Conservation (phyloP, 345 rosid species). For the Cardamine resedifolia region DNA sequence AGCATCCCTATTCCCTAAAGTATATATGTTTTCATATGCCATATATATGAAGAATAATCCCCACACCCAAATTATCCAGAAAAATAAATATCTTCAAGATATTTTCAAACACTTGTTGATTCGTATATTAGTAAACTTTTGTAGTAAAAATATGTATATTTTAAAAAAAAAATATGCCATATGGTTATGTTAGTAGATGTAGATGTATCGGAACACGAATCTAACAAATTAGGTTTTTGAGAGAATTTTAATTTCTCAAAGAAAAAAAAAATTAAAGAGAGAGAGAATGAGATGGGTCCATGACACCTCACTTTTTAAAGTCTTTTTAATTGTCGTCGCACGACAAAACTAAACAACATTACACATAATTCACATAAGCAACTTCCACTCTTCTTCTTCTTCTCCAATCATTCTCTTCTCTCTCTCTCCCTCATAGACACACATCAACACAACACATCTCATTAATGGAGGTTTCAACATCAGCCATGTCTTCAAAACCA, state of each 20-base stretch:
- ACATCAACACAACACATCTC: slow-evolving; percentile 14
- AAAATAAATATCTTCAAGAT: not conserved
- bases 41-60: not conserved
- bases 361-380: slow-evolving; percentile 40
- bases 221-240: slow-evolving; percentile 19
- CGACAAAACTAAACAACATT: slow-evolving; percentile 38
- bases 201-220: slow-evolving; percentile 25
- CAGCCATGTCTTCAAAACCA: slow-evolving; percentile 40
- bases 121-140: too few relatives aligned
- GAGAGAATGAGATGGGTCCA: slow-evolving; percentile 37
- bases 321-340: slow-evolving; percentile 39
- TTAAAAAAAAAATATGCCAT: too few relatives aligned
- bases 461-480: slow-evolving; percentile 54
- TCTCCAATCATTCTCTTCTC: slow-evolving; percentile 29
- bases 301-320: slow-evolving; percentile 41
- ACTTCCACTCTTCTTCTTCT: slow-evolving; percentile 40
- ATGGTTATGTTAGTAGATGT: too few relatives aligned
- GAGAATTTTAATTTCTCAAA: not conserved
- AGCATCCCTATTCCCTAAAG: too few relatives aligned
- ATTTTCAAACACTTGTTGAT: slow-evolving; percentile 24
- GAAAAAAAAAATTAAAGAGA: not conserved
- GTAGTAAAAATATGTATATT: too few relatives aligned
- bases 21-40: not conserved
- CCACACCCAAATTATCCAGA: not conserved
- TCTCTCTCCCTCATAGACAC: slow-evolving; percentile 25